Evolutionary conservation across 192 early-diverging fungal species (phyloP).

Genomic region (Coemansia sp.): DNA sequence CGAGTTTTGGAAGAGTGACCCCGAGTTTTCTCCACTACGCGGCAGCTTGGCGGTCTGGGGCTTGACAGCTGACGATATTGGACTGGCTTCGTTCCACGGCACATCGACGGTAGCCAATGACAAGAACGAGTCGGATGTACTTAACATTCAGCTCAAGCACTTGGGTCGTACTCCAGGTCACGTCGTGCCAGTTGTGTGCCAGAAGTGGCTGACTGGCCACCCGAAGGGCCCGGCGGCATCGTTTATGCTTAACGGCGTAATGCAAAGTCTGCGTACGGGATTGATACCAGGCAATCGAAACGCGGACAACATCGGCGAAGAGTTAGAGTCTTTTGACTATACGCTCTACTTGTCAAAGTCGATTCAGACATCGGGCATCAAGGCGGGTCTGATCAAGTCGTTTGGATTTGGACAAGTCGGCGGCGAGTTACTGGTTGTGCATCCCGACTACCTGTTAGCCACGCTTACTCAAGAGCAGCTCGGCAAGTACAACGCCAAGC

Average conservation of each 20-base stretch:
- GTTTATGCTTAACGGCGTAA: conserved; percentile 92
- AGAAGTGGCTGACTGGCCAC: conserved; percentile 90
- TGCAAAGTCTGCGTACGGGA: conserved; percentile 82
- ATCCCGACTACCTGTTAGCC: conserved; percentile 68
- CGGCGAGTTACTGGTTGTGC: conserved; percentile 61
- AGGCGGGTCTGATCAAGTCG: conserved; percentile 61
- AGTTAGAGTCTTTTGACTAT: conserved; percentile 77
- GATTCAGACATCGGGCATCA: neutral
- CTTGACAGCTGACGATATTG: too few species aligned
- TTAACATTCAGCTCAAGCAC: conserved; percentile 87
- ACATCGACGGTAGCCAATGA: too few species aligned
- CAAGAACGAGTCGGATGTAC: conserved; percentile 58
- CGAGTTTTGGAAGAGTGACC: conserved; percentile 78
- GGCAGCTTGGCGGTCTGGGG: conserved; percentile 59
- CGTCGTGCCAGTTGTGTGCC: conserved; percentile 78
- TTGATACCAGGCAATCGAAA: conserved; percentile 92
- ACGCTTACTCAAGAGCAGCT: conserved; percentile 1
- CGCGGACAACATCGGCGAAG: conserved; percentile 2
- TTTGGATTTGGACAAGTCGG: conserved; percentile 59
- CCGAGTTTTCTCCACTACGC: conserved; percentile 81
- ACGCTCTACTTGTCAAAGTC: conserved; percentile 77
- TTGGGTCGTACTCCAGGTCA: conserved; percentile 87
- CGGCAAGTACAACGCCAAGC: conserved; percentile 20
- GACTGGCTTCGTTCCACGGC: too few species aligned
- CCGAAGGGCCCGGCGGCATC: conserved; percentile 90